Percentiles rank a stretch among this genome's conserved stretches.
These are phyloP conservation scores for Sphagnum contortum DNA, from an alignment of 225 moss, liverwort and hornwort species.

Conservation along the genomic window DNA sequence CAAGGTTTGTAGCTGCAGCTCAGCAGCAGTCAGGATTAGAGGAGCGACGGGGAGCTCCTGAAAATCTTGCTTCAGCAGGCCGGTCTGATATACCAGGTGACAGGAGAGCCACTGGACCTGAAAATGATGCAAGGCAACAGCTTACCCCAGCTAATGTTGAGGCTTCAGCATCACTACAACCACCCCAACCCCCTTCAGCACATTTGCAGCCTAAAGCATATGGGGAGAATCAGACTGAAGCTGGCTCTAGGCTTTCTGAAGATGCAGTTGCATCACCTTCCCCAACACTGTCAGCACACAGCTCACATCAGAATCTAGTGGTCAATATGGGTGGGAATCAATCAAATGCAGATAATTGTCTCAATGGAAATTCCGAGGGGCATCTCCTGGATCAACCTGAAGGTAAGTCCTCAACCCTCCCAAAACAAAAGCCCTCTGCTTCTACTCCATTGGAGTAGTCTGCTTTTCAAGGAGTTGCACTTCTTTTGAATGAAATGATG, in stretches of 20 bases:
- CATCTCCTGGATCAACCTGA: background rate
- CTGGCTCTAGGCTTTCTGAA: background rate
- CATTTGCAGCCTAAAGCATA: too few relatives aligned
- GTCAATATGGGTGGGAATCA: constrained; percentile 1
- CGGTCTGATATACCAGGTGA: constrained; percentile 5
- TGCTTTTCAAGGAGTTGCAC: too few relatives aligned
- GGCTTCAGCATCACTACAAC: background rate
- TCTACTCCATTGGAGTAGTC: background rate
- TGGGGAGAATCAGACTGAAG: constrained; percentile 1
- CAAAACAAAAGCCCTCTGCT: too few relatives aligned
- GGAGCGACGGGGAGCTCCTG: background rate
- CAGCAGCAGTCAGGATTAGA: constrained; percentile 1
- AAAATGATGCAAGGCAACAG: background rate
- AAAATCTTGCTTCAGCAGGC: constrained; percentile 1
- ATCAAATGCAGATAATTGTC: background rate
- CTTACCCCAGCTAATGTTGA: background rate
- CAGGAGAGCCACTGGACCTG: constrained; percentile 1
- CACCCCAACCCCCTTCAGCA: background rate
- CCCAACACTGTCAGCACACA: background rate
- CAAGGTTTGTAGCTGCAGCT: constrained; percentile 2
- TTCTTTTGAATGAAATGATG: too few relatives aligned
- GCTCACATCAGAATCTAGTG: background rate
- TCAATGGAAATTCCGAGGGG: constrained; percentile 1
- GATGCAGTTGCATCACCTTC: constrained; percentile 1
- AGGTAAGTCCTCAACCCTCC: constrained; percentile 1